Conservation (phyloP, 169 alveolate genomes). For the Plasmodium relictum region DNA sequence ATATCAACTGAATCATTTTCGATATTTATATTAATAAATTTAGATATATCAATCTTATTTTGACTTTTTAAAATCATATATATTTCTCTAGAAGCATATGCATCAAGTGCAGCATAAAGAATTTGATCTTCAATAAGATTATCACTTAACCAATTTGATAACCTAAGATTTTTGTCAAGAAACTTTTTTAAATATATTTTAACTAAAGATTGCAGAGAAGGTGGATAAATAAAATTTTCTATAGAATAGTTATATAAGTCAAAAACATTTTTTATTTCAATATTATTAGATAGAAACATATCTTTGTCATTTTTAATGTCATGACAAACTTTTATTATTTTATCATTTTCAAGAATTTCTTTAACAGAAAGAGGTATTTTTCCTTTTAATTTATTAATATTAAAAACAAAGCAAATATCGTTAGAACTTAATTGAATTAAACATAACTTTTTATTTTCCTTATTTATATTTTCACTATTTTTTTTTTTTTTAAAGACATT, state of each 20-base stretch:
- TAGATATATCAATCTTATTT: not conserved
- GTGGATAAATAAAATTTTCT: constrained; percentile 54
- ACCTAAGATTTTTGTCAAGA: constrained; percentile 31
- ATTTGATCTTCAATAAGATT: constrained; percentile 41
- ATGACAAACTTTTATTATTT: constrained; percentile 60
- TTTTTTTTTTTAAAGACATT: not conserved
- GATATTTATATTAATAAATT: not conserved
- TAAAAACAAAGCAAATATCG: constrained; percentile 58
- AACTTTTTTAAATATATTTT: constrained; percentile 46
- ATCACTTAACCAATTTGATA: constrained; percentile 48
- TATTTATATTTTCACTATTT: not conserved
- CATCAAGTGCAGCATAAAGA: constrained; percentile 62
- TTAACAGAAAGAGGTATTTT: constrained; percentile 36
- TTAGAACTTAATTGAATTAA: constrained; percentile 45
- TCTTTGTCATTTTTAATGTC: constrained; percentile 63
- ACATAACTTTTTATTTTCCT: constrained; percentile 18
- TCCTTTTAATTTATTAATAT: constrained; percentile 46
- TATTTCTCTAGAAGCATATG: constrained; percentile 70
- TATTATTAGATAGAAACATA: constrained; percentile 30
- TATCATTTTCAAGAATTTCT: constrained; percentile 31
- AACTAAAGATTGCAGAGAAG: constrained; percentile 58
- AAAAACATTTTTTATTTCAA: constrained; percentile 48
- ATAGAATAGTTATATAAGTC: constrained; percentile 67
- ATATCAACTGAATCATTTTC: not conserved
- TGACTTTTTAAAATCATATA: constrained; percentile 30